A percentile compares a stretch with the other conserved stretches of the same genome.
These are phyloP conservation scores for Quercus bicolor DNA, from an alignment of 306 rosid species.

Conservation along the genomic window DNA sequence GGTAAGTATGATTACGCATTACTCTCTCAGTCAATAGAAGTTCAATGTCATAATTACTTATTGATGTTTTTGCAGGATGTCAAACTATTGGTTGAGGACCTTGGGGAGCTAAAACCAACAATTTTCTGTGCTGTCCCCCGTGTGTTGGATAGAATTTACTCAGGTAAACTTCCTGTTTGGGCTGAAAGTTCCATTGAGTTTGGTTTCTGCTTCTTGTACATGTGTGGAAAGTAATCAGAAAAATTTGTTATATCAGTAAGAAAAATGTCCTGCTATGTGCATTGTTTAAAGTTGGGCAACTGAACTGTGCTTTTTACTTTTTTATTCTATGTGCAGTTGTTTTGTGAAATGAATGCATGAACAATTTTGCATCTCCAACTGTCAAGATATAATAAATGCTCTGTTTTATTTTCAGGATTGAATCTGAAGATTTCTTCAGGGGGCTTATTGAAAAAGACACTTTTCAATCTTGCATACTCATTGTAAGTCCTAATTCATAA, in stretches of 20 bases:
- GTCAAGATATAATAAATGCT: background rate
- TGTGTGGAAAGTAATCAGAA: constrained; percentile 9
- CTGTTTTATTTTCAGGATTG: constrained; percentile 57
- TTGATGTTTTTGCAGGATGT: constrained; percentile 66
- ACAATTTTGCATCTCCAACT: background rate
- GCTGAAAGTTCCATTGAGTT: background rate
- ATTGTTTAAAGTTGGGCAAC: constrained; percentile 14
- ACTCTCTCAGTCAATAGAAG: constrained; percentile 1
- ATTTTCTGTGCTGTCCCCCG: constrained; percentile 98
- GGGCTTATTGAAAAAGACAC: constrained; percentile 57
- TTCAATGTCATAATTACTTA: constrained; percentile 16
- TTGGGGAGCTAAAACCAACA: constrained; percentile 85
- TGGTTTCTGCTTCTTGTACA: background rate
- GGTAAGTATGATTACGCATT: constrained; percentile 47
- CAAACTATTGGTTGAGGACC: constrained; percentile 78
- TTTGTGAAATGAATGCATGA: background rate
- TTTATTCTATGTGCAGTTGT: background rate
- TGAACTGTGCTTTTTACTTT: background rate
- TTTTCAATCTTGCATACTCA: constrained; percentile 75
- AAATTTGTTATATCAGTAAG: constrained; percentile 9
- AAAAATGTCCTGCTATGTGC: constrained; percentile 3
- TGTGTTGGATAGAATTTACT: constrained; percentile 81
- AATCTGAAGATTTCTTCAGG: constrained; percentile 75
- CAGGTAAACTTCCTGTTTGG: constrained; percentile 43
- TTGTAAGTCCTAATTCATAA: constrained; percentile 49